Evolutionary conservation across 495 filamentous ascomycete species (phyloP).

Genomic region (Lindgomyces ingoldianus): DNA sequence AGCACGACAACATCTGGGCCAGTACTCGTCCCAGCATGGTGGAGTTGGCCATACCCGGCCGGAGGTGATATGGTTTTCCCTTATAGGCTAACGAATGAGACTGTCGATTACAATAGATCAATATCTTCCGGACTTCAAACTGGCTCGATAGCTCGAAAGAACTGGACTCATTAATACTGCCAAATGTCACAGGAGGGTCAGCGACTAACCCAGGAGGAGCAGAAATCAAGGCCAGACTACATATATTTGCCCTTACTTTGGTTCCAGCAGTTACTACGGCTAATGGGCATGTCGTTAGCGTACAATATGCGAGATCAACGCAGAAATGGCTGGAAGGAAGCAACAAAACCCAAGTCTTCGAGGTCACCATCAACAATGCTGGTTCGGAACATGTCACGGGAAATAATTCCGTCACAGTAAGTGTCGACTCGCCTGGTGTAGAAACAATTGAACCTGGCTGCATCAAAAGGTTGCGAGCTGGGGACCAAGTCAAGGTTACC

Average conservation of each 20-base stretch:
- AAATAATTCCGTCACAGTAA: conserved; percentile 45
- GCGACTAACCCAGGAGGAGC: conserved; percentile 11
- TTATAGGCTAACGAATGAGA: conserved; percentile 49
- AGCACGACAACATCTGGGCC: conserved; percentile 46
- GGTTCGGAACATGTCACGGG: conserved; percentile 49
- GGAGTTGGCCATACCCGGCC: conserved; percentile 52
- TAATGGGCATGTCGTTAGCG: conserved; percentile 34
- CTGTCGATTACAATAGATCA: conserved; percentile 54
- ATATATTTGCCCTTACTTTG: conserved; percentile 52
- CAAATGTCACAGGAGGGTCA: conserved; percentile 40
- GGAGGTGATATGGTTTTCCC: conserved; percentile 56
- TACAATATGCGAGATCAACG: conserved; percentile 56
- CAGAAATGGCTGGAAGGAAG: conserved; percentile 53
- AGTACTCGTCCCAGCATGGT: conserved; percentile 53
- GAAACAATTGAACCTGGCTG: conserved; percentile 45
- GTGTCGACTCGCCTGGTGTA: conserved; percentile 46
- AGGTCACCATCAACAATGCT: conserved; percentile 55
- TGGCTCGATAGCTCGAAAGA: conserved; percentile 52
- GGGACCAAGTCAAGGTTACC: conserved; percentile 54
- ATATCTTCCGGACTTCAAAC: conserved; percentile 55
- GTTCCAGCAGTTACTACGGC: conserved; percentile 19
- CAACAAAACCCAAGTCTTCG: conserved; percentile 53
- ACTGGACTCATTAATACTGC: conserved; percentile 49
- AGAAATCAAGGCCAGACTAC: conserved; percentile 41
- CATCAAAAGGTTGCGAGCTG: conserved; percentile 55